Percentiles rank a stretch among this genome's conserved stretches.
phyloP scores from a whole-genome alignment of 768 basidiomycete species.

The Kwoniella shandongensis region DNA sequence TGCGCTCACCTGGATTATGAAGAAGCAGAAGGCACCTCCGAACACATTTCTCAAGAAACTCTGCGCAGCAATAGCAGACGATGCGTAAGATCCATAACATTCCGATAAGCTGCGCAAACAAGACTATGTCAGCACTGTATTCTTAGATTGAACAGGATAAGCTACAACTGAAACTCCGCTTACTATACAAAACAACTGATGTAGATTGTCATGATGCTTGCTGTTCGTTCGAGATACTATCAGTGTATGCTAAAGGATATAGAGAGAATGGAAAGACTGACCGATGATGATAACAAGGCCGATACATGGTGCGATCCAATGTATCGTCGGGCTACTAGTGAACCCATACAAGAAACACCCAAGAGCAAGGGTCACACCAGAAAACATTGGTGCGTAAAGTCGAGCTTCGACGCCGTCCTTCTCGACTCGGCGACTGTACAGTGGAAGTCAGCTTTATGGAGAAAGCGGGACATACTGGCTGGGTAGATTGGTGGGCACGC shows the following conservation, averaged over 20 bases:
- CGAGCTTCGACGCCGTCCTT: conserved; percentile 49
- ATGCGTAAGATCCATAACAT: conserved; percentile 64
- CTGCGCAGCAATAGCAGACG: conserved; percentile 69
- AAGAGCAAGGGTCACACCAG: conserved; percentile 42
- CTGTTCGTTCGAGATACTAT: background rate
- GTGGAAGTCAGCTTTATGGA: too few species aligned
- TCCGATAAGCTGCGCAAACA: conserved; percentile 58
- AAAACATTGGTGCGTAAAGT: conserved; percentile 47
- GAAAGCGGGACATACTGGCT: too few species aligned
- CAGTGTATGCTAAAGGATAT: background rate
- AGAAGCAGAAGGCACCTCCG: conserved; percentile 62
- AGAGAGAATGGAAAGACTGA: conserved; percentile 6
- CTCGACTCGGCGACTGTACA: conserved; percentile 38
- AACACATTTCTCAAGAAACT: conserved; percentile 60
- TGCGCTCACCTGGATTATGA: conserved; percentile 44
- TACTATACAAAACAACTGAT: conserved; percentile 57
- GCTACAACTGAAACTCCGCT: conserved; percentile 10
- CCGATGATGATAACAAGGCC: conserved; percentile 60
- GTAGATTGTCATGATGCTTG: conserved; percentile 19
- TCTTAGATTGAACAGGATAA: background rate
- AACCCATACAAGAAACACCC: conserved; percentile 68
- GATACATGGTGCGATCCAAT: conserved; percentile 65
- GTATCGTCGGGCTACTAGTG: conserved; percentile 60
- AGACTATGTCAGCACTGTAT: background rate
- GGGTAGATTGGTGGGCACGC: background rate